phyloP scores from a whole-genome alignment of 73 alveolate genomes.

The Tetrahymena borealis region DNA sequence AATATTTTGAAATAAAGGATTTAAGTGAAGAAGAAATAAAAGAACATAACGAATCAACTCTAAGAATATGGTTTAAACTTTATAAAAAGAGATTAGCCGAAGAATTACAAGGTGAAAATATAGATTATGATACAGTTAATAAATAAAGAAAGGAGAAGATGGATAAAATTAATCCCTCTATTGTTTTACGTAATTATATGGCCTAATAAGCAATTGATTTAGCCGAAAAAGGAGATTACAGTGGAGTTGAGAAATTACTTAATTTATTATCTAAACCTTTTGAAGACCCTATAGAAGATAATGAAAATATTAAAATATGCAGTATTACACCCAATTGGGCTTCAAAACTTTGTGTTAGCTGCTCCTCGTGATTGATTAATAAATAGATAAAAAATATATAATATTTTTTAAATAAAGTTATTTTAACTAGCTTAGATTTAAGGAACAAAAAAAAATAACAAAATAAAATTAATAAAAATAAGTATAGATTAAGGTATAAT shows the following conservation, averaged over 20 bases:
- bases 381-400: no score
- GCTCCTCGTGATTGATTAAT: conserved; percentile 43
- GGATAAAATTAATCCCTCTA: conserved; percentile 42
- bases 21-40: conserved; percentile 30
- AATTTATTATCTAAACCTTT: conserved; percentile 40
- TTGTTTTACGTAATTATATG: conserved; percentile 41
- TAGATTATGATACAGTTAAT: not conserved
- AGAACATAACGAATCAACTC: conserved; percentile 1
- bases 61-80: conserved; percentile 43
- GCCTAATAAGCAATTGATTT: conserved; percentile 50
- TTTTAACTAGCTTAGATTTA: not conserved
- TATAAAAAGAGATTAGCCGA: conserved; percentile 31
- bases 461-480: no score
- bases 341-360: conserved; percentile 54
- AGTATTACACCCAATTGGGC: conserved; percentile 52
- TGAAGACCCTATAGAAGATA: conserved; percentile 33
- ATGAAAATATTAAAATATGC: conserved; percentile 14
- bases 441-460: no score
- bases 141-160: conserved; percentile 18
- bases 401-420: not conserved
- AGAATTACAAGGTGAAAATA: conserved; percentile 11
- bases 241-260: conserved; percentile 31
- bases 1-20: conserved; percentile 1
- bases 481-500: no score
- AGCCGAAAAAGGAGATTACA: conserved; percentile 46